Base-by-base conservation (phyloP, 2,329 filamentous ascomycete genomes). In the Colletotrichum costaricense region DNA sequence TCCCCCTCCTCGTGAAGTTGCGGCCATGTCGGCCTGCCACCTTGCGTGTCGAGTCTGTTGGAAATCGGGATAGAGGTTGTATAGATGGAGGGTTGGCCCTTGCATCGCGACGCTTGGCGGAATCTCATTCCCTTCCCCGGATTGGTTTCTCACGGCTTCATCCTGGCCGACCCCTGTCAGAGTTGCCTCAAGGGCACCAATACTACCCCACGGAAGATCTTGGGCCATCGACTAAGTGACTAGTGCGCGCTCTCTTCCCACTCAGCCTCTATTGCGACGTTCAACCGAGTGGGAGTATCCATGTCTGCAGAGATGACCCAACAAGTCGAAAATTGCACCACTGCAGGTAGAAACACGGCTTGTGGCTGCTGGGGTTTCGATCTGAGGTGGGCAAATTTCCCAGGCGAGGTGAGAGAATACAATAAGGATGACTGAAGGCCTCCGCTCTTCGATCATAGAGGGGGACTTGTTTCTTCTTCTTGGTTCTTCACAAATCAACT, bases 181-280 rank as follows among this genome's bases (percentile, higher is more conserved):
- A 49, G 62, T 7, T 35, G 30, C 49, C 8, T 33, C 56, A 19
- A 38, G 58, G 58, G 49, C 49, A 33, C 35, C 66, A 42, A 69
- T 64, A 26, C 42, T 19, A 66, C 62, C 42, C 33, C 54, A 26
- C 62, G 62, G 26, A 56, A 67, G 54, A 66, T 58, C 52, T 14
- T 30, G 28, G 52, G 24, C 33, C 49, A 28, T 19, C 28, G 52
- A 42, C 52, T 38, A 42, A 22, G 56, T 22, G 33, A n/a, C 22
- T 59, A 58, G 28, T 33, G 38, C 24, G 6, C 19, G 19, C 16
- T 49, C 42, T 49, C 19, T 22, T 49, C 42, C 42, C 42, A 49
- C 62, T 58, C 54, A 66, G 62, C 62, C 67, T 69, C 54, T 66
- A 59, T 66, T 59, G n/a, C 62, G 62, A 69, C 28, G 38, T 69